These are phyloP conservation scores for Herpetomonas samuelpessoai DNA, from an alignment of 208 protist species.

Conservation along the genomic window DNA sequence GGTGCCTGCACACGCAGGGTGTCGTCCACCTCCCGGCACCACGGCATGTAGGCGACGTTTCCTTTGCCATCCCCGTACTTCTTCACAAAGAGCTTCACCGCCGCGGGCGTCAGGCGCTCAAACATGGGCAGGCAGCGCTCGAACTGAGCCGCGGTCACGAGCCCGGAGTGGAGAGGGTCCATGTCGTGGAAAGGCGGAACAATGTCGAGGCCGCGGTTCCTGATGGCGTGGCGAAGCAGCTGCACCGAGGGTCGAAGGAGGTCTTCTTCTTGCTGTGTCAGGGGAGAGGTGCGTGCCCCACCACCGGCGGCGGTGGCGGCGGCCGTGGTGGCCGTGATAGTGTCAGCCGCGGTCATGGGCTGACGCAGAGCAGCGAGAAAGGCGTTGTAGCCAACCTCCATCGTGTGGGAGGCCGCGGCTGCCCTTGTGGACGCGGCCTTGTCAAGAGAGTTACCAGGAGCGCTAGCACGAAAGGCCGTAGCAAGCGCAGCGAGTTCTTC, in stretches of 20 bases:
- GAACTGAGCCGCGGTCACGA: conserved; percentile 68
- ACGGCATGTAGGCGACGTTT: conserved; percentile 70
- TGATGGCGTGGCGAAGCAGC: conserved; percentile 49
- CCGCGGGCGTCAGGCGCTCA: conserved; percentile 16
- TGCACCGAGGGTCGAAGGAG: conserved; percentile 23
- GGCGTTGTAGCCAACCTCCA: conserved; percentile 40
- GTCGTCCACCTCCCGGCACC: conserved; percentile 68
- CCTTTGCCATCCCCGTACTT: conserved; percentile 74
- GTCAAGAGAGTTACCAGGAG: not conserved
- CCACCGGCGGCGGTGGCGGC: not conserved
- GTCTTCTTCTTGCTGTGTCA: conserved; percentile 51
- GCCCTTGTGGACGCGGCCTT: not conserved
- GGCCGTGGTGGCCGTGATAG: not conserved
- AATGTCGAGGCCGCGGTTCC: conserved; percentile 40
- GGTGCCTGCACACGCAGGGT: conserved; percentile 14
- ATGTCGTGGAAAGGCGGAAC: conserved; percentile 70
- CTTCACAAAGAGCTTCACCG: conserved; percentile 51
- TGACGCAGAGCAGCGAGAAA: conserved; percentile 46
- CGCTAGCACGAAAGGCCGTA: conserved; percentile 24
- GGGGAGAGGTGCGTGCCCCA: conserved; percentile 8
- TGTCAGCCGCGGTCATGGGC: conserved; percentile 16
- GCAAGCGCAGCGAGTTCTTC: conserved; percentile 37
- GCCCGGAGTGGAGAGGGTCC: conserved; percentile 66
- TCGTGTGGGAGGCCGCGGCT: not conserved
- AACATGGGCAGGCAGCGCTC: conserved; percentile 60